Base-by-base conservation (phyloP, 495 filamentous ascomycete genomes). In the Penicillium simplicissimum region DNA sequence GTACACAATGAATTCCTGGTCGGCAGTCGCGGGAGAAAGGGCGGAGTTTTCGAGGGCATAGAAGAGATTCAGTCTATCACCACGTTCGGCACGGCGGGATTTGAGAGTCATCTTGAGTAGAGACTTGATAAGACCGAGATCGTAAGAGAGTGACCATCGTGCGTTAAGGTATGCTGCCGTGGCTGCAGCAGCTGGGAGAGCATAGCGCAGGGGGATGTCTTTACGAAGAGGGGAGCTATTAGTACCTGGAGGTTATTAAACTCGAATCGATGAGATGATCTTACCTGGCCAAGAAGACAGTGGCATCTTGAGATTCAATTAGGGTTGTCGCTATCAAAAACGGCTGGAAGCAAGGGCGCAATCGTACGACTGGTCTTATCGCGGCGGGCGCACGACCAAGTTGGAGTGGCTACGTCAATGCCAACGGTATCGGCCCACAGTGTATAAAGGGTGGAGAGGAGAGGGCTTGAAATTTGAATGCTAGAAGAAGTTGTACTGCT, bases 121-220 rank as follows among this genome's bases (percentile, higher is more conserved):
- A 34, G 81, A 74, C 25, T 67, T 71, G 55, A 96, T 67, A 1
- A 91, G 65, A 9, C 66, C 61, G 15, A 77, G 64, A 72, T 97
- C 94, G 71, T 92, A 85, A 60, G 74, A 84, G 35, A 96, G 59
- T 4, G 83, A 81, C 61, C 78, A 83, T 73, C 83, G 85, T 8
- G 89, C 95, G 69, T 96, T 93, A 54, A 96, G 74, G 71, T 97
- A 98, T 28, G 92, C 90, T 33, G 89, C 81, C 0, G 81, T 80
- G 7, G 89, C 88, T 17, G 85, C 84, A 33, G 86, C 82, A 23
- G 86, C 89, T 21, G 92, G 88, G 31, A 83, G 73, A 13, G 85
- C 80, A 47, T 93, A 57, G 19, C 84, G 66, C 34, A 79, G 60
- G 37, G 81, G 76, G 38, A 82, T 52, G 45, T 74, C 77, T 79